Base-by-base conservation (phyloP, 2,329 filamentous ascomycete species). In the Microdochium paspali region DNA sequence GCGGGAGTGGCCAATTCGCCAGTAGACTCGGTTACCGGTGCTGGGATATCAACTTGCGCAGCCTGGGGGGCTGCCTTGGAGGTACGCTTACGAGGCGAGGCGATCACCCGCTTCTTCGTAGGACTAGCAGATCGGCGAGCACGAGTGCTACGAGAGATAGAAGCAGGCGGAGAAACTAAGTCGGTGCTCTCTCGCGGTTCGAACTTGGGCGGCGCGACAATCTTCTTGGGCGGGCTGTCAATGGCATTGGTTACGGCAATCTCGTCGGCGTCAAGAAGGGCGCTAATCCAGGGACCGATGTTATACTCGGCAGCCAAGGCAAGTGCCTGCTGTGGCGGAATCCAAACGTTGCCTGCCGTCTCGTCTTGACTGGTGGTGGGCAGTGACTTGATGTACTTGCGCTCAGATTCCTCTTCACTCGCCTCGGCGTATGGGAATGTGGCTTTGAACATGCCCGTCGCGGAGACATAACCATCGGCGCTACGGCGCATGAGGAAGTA, bases 401-500 rank as follows among this genome's bases (percentile, higher is more conserved):
- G 84, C 71, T 94, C 87, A 2, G 70, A 68, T 57, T 87, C 80
- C 61, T 93, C 87, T 55, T 93, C 86, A 25, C 75, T 69, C 20
- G 76, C 70, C 51, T 84, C 80, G 40, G 87, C 84, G 66, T 85
- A 90, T 7, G 87, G 87, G 60, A 90, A 94, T 2, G 86, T 86
- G 28, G 87, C 88, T 70, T 93, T 93, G 76, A 91, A 94, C 87
- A 94, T 91, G 66, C 88, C 88, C 4, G 87, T 93, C 10, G 87
- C 87, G 54, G 86, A 90, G 49, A 94, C 80, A 65, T 80, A 93
- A 51, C 88, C 88, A 62, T 94, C 88, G 61, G 80, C 80, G 67
- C 87, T 91, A 57, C 87, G 84, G 67, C 88, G 84, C 87, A 98
- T 98, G 57, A 98, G 72, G 66, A 97, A 98, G 69, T 98, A 98